A percentile compares a stretch with the other conserved stretches of the same genome.
Evolutionary conservation across 331 rosid species (phyloP).

Genomic region (Cydonia oblonga): DNA sequence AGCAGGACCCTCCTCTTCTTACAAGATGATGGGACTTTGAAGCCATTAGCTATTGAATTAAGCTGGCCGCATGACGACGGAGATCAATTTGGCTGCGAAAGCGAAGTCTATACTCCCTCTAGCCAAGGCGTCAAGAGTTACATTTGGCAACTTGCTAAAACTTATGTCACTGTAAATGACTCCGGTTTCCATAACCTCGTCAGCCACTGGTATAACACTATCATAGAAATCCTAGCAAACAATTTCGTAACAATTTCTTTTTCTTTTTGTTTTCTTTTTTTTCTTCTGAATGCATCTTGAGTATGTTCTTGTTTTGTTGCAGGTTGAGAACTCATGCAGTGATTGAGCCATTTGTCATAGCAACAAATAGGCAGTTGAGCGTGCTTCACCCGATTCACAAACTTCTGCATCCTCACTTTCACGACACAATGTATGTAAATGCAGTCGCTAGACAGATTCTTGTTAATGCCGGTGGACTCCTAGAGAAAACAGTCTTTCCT

Average conservation of each 20-base stretch:
- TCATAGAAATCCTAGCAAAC: background rate
- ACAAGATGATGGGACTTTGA: slow-evolving; percentile 25
- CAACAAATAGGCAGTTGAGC: slow-evolving; percentile 41
- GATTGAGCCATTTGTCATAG: slow-evolving; percentile 39
- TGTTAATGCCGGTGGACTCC: slow-evolving; percentile 21
- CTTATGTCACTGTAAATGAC: slow-evolving; percentile 31
- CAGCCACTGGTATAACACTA: slow-evolving; percentile 32
- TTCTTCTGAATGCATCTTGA: background rate
- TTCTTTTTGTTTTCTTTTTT: no score
- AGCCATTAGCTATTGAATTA: slow-evolving; percentile 34
- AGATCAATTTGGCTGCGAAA: slow-evolving; percentile 23
- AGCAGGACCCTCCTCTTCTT: slow-evolving; percentile 33
- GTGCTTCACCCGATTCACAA: slow-evolving; percentile 35
- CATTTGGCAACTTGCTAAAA: slow-evolving; percentile 36
- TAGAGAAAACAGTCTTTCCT: slow-evolving; percentile 24
- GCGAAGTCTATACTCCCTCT: slow-evolving; percentile 21
- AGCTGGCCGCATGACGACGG: slow-evolving; percentile 27
- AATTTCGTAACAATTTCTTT: background rate
- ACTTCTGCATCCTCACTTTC: slow-evolving; percentile 28
- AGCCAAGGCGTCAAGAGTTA: slow-evolving; percentile 15
- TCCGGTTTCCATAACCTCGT: slow-evolving; percentile 36
- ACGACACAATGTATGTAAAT: slow-evolving; percentile 27
- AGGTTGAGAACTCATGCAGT: slow-evolving; percentile 40
- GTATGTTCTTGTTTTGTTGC: background rate
- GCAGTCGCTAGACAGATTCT: slow-evolving; percentile 27